These are phyloP conservation scores for Coprinellus micaceus DNA, from an alignment of 768 basidiomycete genomes.

Conservation along the genomic window DNA sequence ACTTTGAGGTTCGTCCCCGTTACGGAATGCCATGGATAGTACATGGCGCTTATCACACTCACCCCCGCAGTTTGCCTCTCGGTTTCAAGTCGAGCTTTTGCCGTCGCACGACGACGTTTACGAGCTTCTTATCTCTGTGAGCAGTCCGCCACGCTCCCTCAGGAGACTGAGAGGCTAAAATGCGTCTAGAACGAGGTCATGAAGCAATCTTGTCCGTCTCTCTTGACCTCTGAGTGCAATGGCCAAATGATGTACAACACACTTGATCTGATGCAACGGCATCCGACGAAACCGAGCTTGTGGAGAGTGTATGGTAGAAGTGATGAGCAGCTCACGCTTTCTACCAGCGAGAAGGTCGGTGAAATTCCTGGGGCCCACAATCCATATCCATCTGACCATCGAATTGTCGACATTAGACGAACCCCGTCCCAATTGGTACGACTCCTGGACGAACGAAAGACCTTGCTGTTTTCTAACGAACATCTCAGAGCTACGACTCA, in stretches of 20 bases:
- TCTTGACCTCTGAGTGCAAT: constrained; percentile 30
- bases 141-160: background rate
- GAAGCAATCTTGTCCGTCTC: background rate
- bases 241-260: constrained; percentile 32
- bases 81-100: constrained; percentile 2
- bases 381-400: too few species aligned
- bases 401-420: constrained; percentile 7
- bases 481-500: background rate
- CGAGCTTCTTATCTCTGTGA: constrained; percentile 3
- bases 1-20: constrained; percentile 4
- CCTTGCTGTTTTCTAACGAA: too few species aligned
- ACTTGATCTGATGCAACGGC: constrained; percentile 35
- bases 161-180: too few species aligned
- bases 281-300: constrained; percentile 33
- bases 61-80: background rate
- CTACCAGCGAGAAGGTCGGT: constrained; percentile 28
- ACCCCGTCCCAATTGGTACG: constrained; percentile 9
- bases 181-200: background rate
- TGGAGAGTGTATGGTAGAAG: constrained; percentile 38
- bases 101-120: constrained; percentile 3
- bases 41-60: background rate
- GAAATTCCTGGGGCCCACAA: too few species aligned
- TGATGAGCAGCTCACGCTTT: constrained; percentile 45
- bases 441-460: too few species aligned
- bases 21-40: too few species aligned